phyloP scores from a whole-genome alignment of 305 asterid species.

The Fraxinus baroniana region DNA sequence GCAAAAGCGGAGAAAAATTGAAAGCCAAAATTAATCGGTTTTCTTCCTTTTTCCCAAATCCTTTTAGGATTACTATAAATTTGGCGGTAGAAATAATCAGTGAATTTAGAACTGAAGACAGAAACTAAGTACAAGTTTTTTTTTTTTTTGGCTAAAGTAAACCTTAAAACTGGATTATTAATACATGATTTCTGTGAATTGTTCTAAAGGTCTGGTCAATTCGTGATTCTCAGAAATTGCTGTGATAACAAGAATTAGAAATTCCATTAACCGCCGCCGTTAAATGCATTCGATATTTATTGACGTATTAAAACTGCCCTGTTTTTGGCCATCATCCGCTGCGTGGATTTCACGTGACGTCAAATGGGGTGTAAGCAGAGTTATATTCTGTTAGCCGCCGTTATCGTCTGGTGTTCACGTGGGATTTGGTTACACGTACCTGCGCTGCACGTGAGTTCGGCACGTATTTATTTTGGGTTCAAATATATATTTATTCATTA shows the following conservation, averaged over 20 bases:
- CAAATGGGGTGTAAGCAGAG: not conserved
- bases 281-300: not conserved
- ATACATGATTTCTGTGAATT: not conserved
- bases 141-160: not conserved
- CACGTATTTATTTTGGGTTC: too few species aligned
- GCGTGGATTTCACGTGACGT: not conserved
- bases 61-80: not conserved
- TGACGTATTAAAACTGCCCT: not conserved
- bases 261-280: not conserved
- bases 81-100: not conserved
- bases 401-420: constrained; percentile 21
- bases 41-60: not conserved
- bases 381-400: not conserved
- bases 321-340: not conserved
- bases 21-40: not conserved
- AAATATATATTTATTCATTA: too few species aligned
- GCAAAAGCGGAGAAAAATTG: not conserved
- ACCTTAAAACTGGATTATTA: not conserved
- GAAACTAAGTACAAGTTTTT: constrained; percentile 1
- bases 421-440: not conserved
- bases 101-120: not conserved
- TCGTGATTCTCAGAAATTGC: not conserved
- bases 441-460: not conserved
- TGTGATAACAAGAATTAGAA: not conserved
- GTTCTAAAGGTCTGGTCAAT: not conserved